These are phyloP conservation scores for Syncephalis plumigaleata DNA, from an alignment of 371 early-diverging fungal genomes.

Conservation along the genomic window DNA sequence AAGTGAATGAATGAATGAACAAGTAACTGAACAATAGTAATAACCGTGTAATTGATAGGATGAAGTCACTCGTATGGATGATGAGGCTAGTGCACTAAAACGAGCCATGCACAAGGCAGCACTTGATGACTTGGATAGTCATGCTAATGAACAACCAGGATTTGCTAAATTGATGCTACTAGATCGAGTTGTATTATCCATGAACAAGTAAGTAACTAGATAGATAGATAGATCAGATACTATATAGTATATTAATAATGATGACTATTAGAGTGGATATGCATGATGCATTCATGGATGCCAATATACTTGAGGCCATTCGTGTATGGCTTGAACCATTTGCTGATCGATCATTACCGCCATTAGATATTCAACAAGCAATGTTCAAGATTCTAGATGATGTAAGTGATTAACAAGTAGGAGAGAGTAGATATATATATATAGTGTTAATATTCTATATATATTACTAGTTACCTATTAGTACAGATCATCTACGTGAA, in stretches of 20 bases:
- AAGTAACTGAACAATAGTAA: too few species aligned
- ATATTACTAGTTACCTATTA: constrained; percentile 44
- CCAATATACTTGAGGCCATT: constrained; percentile 72
- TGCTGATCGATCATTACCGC: constrained; percentile 87
- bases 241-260: neutral
- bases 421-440: too few species aligned
- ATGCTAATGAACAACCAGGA: neutral
- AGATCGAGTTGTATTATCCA: neutral
- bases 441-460: neutral
- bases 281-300: constrained; percentile 64
- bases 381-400: constrained; percentile 60
- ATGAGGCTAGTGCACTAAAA: too few species aligned
- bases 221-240: too few species aligned
- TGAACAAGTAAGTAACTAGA: neutral
- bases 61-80: too few species aligned
- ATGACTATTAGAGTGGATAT: constrained; percentile 24
- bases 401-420: constrained; percentile 21
- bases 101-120: neutral
- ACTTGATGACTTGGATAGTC: neutral
- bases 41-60: too few species aligned
- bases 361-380: constrained; percentile 73
- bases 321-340: constrained; percentile 93
- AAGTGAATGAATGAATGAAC: too few species aligned
- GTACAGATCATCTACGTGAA: constrained; percentile 72
- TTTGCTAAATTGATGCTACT: neutral